Base-by-base conservation (phyloP, 2,329 filamentous ascomycete species). In the Beauveria varroae region DNA sequence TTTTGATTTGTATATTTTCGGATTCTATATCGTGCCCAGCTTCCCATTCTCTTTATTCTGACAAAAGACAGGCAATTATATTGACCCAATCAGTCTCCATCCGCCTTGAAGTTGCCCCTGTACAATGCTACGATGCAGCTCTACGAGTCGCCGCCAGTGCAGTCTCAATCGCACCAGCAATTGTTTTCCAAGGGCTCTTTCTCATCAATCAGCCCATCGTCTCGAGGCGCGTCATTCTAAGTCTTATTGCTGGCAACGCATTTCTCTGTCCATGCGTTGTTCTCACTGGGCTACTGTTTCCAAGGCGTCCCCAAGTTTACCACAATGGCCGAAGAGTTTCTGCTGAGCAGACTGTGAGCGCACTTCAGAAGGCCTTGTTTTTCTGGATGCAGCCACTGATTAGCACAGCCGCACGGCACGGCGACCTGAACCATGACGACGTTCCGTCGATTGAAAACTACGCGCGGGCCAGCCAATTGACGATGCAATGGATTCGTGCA, bases 111-210 rank as follows among this genome's bases (percentile, higher is more conserved):
- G 79, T 79, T 55, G 74, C 77, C 26, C 78, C 81, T 14, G 75
- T 83, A 24, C 72, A 76, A 64, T 77, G 78, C 49, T 85, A 85
- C 68, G 68, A 77, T 30, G 74, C 84, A 40, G 85, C 84, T 30
- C 66, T 81, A 6, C 81, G 78, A 70, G 72, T 78, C 16, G 77
- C 80, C 14, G 85, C 83, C 1, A 74, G 75, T 52, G 62, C 78
- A 24, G 64, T 79, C 1, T 73, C 81, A 20, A 69, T 78, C 16
- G 70, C 73, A 7, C 71, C 79, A 24, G 71, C 79, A n/a, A 68
- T 81, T n/a, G 65, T 78, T 22, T 78, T 84, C 65, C 75, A 78
- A 64, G 74, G 74, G 30, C 65, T 72, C 37, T 69, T 79, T 28
- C 4, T 20, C 20, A 30, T 6, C 1, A 24, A 40, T 1, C 28